Conservation (phyloP, 495 filamentous ascomycete genomes). For the Usnea hakonensis region DNA sequence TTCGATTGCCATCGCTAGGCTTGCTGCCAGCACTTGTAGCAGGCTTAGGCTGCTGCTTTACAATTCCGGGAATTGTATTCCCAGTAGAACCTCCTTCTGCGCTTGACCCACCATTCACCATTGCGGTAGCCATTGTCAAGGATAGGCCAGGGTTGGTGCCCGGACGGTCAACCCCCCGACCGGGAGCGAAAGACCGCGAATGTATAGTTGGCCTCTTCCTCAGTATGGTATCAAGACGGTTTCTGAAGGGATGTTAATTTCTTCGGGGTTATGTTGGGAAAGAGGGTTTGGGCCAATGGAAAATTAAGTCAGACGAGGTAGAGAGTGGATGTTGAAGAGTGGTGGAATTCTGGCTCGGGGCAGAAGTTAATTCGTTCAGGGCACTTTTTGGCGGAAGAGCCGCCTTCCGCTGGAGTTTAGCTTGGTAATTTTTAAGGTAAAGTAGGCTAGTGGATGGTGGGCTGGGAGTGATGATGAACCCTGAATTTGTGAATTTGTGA, state of each 20-base stretch:
- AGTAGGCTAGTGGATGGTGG: no score
- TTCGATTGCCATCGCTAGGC: constrained; percentile 45
- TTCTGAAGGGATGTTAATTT: not conserved
- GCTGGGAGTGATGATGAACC: not conserved
- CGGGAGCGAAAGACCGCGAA: constrained; percentile 8
- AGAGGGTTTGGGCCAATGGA: constrained; percentile 10
- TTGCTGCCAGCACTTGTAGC: constrained; percentile 35
- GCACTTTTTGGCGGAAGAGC: constrained; percentile 3
- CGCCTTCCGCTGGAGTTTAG: not conserved
- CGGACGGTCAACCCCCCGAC: constrained; percentile 15
- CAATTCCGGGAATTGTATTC: constrained; percentile 30
- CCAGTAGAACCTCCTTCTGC: constrained; percentile 29
- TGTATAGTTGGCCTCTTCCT: not conserved
- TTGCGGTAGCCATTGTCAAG: constrained; percentile 31
- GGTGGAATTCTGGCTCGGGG: constrained; percentile 9
- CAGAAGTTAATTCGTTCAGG: constrained; percentile 9
- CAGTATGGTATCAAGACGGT: not conserved
- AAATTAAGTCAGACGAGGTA: not conserved
- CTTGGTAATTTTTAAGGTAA: no score
- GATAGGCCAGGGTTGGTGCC: not conserved
- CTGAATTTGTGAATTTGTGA: not conserved
- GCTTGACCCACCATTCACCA: constrained; percentile 43
- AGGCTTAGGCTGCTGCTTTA: constrained; percentile 44
- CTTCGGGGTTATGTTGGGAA: not conserved
- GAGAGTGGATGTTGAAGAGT: constrained; percentile 14